Conservation (phyloP, 2,329 filamentous ascomycete genomes). For the Xylariaceae sp. region DNA sequence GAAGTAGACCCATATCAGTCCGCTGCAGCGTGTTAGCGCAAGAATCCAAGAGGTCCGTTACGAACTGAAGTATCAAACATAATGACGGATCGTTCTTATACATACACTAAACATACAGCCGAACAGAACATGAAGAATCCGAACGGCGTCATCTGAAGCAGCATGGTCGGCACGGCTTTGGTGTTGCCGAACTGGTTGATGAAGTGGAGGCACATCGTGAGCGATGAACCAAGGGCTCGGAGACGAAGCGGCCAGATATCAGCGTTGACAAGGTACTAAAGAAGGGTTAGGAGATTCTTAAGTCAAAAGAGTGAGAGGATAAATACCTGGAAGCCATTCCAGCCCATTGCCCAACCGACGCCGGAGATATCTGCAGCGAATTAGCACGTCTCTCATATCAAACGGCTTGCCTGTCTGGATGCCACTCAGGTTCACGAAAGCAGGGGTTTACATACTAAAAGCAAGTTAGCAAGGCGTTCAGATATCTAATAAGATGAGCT, state of each 20-base stretch:
- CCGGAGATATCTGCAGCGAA: slow-evolving; percentile 41
- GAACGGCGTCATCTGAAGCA: slow-evolving; percentile 29
- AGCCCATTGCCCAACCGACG: slow-evolving; percentile 42
- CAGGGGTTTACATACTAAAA: no score
- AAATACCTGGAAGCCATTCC: slow-evolving; percentile 48
- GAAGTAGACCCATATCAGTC: slow-evolving; percentile 49
- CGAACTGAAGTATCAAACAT: no score
- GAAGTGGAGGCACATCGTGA: slow-evolving; percentile 55
- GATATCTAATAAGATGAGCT: no score
- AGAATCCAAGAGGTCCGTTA: no score
- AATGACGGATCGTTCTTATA: no score
- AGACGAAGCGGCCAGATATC: slow-evolving; percentile 36
- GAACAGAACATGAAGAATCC: slow-evolving; percentile 30
- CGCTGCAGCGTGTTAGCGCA: no score
- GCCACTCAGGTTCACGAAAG: no score
- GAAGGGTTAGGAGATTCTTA: no score
- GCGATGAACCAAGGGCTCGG: slow-evolving; percentile 27
- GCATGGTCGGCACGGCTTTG: slow-evolving; percentile 52
- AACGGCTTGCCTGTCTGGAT: no score
- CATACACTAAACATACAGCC: slow-evolving; percentile 40
- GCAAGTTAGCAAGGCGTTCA: no score
- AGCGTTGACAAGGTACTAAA: slow-evolving; percentile 53
- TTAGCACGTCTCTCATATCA: no score
- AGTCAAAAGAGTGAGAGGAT: no score
- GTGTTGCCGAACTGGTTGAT: slow-evolving; percentile 53